These are phyloP conservation scores for Elsinoe perseae DNA, from an alignment of 2,329 filamentous ascomycete genomes.

Conservation along the genomic window DNA sequence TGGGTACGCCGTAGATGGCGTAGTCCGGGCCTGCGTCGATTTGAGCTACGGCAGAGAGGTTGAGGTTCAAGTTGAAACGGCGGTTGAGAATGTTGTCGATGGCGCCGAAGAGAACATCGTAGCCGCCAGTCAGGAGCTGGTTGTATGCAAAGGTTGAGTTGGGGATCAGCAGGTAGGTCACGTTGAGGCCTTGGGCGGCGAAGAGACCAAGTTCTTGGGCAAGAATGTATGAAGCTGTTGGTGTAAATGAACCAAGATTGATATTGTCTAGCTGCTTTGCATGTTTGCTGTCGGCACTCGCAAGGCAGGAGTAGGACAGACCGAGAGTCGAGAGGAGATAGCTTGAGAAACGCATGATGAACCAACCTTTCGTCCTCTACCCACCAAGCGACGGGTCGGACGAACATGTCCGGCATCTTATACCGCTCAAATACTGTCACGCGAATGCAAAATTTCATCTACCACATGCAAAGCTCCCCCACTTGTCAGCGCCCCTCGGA, in stretches of 20 bases:
- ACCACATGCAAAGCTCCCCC: neutral
- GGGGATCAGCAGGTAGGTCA: neutral
- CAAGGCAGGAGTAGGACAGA: neutral
- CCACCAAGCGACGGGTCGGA: neutral
- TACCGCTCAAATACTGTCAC: neutral
- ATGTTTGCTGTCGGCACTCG: neutral
- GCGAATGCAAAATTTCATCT: neutral
- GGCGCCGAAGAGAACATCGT: neutral
- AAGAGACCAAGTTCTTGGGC: neutral
- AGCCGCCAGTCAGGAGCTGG: neutral
- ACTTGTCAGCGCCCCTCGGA: neutral
- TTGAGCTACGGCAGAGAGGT: neutral
- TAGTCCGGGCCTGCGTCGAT: neutral
- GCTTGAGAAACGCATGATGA: neutral
- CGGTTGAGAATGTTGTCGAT: conserved; percentile 1
- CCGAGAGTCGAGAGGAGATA: neutral
- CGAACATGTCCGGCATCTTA: neutral
- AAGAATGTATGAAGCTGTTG: neutral
- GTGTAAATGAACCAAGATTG: neutral
- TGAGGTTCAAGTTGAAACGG: neutral
- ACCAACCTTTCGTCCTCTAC: neutral
- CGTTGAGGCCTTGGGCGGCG: neutral
- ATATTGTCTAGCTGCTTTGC: neutral
- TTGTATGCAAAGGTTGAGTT: neutral
- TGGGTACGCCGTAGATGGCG: neutral